These are phyloP conservation scores for Sporothrix brunneoviolacea DNA, from an alignment of 2,329 filamentous ascomycete genomes.

Conservation along the genomic window DNA sequence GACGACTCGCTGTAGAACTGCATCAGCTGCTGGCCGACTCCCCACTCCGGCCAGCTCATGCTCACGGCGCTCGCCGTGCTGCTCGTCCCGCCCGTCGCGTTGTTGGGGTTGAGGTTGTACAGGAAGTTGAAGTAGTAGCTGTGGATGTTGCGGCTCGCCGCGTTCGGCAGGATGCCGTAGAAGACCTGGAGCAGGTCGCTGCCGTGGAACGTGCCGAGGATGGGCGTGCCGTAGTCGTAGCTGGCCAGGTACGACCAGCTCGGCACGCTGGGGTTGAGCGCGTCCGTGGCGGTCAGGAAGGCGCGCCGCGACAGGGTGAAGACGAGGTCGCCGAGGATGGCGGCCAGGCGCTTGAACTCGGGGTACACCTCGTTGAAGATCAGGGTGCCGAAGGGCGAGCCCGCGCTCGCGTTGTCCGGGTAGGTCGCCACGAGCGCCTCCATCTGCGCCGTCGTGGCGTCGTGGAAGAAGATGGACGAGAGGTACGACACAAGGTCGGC, in stretches of 20 bases:
- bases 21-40: constrained; percentile 40
- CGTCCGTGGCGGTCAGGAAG: constrained; percentile 46
- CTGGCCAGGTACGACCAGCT: constrained; percentile 70
- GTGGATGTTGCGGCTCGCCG: constrained; percentile 52
- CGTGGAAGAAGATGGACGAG: constrained; percentile 50
- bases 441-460: constrained; percentile 45
- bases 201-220: constrained; percentile 71
- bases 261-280: constrained; percentile 50
- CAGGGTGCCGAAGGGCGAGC: constrained; percentile 66
- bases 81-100: too few species aligned
- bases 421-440: constrained; percentile 56
- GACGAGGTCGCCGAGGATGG: constrained; percentile 66
- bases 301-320: constrained; percentile 66
- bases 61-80: too few species aligned
- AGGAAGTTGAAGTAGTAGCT: constrained; percentile 70
- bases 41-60: constrained; percentile 38
- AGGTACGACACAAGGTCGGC: constrained; percentile 57
- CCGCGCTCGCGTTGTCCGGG: constrained; percentile 45
- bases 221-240: constrained; percentile 63
- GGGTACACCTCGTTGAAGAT: constrained; percentile 66
- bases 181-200: constrained; percentile 65
- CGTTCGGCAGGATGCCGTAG: constrained; percentile 55
- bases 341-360: constrained; percentile 69
- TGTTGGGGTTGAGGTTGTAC: constrained; percentile 64
- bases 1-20: constrained; percentile 32